These are phyloP conservation scores for Goniomonas avonlea DNA, from an alignment of 78 protist genomes.

Conservation along the genomic window DNA sequence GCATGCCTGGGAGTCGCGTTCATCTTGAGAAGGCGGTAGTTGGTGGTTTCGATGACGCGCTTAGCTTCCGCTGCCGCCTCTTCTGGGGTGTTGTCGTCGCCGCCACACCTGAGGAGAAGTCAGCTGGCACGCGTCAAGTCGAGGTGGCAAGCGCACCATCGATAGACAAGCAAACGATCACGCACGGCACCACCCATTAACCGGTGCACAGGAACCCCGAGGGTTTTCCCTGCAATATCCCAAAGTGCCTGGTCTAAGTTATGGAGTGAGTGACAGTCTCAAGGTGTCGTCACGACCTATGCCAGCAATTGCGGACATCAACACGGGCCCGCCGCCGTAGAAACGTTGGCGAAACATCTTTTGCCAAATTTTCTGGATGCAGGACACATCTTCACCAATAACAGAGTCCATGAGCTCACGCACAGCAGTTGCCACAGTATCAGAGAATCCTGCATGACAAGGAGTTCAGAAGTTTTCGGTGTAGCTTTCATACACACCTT, in stretches of 20 bases:
- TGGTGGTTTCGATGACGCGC: not conserved
- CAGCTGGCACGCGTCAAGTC: too few relatives aligned
- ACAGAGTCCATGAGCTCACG: not conserved
- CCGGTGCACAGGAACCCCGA: not conserved
- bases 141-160: too few relatives aligned
- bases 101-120: too few relatives aligned
- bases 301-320: constrained; percentile 18
- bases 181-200: constrained; percentile 8
- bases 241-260: constrained; percentile 19
- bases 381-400: not conserved
- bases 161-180: not conserved
- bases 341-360: not conserved
- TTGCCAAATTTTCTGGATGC: constrained; percentile 3
- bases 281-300: too few relatives aligned
- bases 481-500: too few relatives aligned
- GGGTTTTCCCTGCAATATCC: constrained; percentile 25
- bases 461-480: too few relatives aligned
- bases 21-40: not conserved
- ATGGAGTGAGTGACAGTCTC: too few relatives aligned
- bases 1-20: constrained; percentile 31
- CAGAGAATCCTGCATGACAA: too few relatives aligned
- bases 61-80: constrained; percentile 11
- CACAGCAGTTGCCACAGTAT: not conserved
- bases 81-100: constrained; percentile 14
- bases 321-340: constrained; percentile 17